A percentile compares a stretch with the other conserved stretches of the same genome.
Conservation (phyloP, 768 basidiomycete genomes). For the Amanita phalloides region DNA sequence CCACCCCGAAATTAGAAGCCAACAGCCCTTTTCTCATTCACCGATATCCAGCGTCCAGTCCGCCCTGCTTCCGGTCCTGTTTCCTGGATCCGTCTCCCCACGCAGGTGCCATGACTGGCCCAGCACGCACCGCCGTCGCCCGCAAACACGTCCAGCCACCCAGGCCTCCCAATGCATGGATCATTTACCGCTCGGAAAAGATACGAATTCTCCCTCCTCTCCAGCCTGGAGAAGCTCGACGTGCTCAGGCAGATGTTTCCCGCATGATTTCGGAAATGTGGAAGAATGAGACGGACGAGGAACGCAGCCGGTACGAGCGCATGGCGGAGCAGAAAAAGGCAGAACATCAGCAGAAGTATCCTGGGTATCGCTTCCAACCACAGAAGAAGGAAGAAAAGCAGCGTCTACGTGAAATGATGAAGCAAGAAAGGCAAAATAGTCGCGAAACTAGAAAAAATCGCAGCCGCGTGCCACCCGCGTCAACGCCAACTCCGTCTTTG, state of each 20-base stretch:
- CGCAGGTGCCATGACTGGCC: slow-evolving; percentile 11
- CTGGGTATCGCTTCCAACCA: slow-evolving; percentile 48
- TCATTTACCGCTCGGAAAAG: slow-evolving; percentile 62
- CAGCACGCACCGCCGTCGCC: slow-evolving; percentile 11
- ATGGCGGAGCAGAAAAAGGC: slow-evolving; percentile 42
- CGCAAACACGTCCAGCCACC: slow-evolving; percentile 27
- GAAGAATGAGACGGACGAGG: slow-evolving; percentile 38
- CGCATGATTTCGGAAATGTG: slow-evolving; percentile 53
- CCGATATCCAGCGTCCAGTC: slow-evolving; percentile 3
- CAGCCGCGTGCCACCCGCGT: slow-evolving; percentile 9
- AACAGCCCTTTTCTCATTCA: slow-evolving; percentile 9
- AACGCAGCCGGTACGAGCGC: slow-evolving; percentile 41
- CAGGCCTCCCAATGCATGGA: slow-evolving; percentile 78
- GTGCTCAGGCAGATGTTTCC: slow-evolving; percentile 55
- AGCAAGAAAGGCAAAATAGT: slow-evolving; percentile 26
- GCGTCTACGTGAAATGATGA: slow-evolving; percentile 27
- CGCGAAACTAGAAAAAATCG: slow-evolving; percentile 14
- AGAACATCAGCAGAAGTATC: slow-evolving; percentile 39
- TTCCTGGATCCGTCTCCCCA: slow-evolving; percentile 4
- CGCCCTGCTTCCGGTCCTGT: not conserved
- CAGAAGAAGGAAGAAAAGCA: slow-evolving; percentile 42
- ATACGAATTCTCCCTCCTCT: slow-evolving; percentile 30
- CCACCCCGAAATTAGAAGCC: slow-evolving; percentile 9
- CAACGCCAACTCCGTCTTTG: slow-evolving; percentile 10
- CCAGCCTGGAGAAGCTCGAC: slow-evolving; percentile 20